Percentiles rank a stretch among this genome's conserved stretches.
phyloP scores from a whole-genome alignment of 768 basidiomycete species.

The Cantharellus cinnabarinus region DNA sequence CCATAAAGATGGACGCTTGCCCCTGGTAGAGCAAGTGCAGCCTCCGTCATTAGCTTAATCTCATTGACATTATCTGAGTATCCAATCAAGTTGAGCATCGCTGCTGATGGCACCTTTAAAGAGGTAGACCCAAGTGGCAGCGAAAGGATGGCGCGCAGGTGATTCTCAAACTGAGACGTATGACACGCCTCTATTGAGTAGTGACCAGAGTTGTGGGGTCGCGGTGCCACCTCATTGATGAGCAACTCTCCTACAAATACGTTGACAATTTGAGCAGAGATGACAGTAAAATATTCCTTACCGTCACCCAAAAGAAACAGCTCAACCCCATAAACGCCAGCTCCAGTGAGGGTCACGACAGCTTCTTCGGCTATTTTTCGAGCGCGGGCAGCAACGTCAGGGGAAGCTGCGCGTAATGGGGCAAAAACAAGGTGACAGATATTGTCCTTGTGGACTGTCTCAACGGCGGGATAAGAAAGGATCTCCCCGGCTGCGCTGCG shows the following conservation, averaged over 20 bases:
- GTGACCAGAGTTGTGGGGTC: constrained; percentile 97
- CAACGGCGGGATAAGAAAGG: constrained; percentile 72
- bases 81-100: constrained; percentile 94
- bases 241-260: constrained; percentile 39
- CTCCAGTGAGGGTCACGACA: constrained; percentile 57
- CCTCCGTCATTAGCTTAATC: constrained; percentile 24
- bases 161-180: constrained; percentile 94
- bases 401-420: constrained; percentile 38
- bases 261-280: neutral
- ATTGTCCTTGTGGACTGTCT: constrained; percentile 86
- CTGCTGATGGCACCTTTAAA: constrained; percentile 68
- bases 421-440: constrained; percentile 87
- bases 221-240: constrained; percentile 93
- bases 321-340: constrained; percentile 93
- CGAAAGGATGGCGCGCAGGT: constrained; percentile 80
- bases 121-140: constrained; percentile 78
- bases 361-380: constrained; percentile 60
- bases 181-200: constrained; percentile 96
- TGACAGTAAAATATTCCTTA: constrained; percentile 17
- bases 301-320: constrained; percentile 89
- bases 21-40: constrained; percentile 50
- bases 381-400: constrained; percentile 28
- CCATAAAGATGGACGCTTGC: constrained; percentile 81
- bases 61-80: constrained; percentile 42
- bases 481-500: constrained; percentile 55